Evolutionary conservation across 257 asterid genomes (phyloP).

Genomic region (Nicotiana tomentosiformis): DNA sequence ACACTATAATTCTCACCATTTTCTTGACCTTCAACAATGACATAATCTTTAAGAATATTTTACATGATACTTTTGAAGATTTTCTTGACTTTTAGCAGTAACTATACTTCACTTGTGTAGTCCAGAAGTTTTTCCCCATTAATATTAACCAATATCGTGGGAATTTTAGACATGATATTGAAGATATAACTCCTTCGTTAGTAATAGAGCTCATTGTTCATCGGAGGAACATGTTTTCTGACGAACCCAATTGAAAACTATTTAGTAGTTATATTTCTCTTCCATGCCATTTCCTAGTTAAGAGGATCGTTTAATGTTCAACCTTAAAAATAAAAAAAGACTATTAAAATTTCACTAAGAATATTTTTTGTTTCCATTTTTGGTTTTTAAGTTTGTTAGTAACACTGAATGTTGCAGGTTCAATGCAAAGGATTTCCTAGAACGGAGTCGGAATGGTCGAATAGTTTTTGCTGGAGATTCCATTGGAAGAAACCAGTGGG

Average conservation of each 20-base stretch:
- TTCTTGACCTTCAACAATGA: not conserved
- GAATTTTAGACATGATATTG: no score
- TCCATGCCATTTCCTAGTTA: no score
- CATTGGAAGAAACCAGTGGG: conserved; percentile 96
- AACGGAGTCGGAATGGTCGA: conserved; percentile 44
- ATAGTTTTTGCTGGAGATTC: conserved; percentile 93
- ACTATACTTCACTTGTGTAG: not conserved
- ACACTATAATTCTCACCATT: not conserved
- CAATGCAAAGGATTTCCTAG: conserved; percentile 53
- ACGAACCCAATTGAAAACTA: no score
- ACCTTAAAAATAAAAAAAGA: not conserved
- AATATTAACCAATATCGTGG: no score
- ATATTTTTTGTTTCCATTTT: not conserved
- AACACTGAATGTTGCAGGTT: conserved; percentile 27
- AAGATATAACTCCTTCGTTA: no score
- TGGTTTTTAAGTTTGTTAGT: not conserved
- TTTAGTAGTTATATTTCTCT: no score
- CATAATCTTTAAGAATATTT: no score
- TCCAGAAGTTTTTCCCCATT: no score
- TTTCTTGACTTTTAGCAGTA: not conserved
- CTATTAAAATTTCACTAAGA: not conserved
- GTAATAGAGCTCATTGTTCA: no score
- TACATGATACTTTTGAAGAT: not conserved
- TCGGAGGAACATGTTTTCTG: no score
- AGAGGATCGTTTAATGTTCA: no score